Evolutionary conservation across 2,329 filamentous ascomycete species (phyloP).

Genomic region (Diaporthe ilicicola): DNA sequence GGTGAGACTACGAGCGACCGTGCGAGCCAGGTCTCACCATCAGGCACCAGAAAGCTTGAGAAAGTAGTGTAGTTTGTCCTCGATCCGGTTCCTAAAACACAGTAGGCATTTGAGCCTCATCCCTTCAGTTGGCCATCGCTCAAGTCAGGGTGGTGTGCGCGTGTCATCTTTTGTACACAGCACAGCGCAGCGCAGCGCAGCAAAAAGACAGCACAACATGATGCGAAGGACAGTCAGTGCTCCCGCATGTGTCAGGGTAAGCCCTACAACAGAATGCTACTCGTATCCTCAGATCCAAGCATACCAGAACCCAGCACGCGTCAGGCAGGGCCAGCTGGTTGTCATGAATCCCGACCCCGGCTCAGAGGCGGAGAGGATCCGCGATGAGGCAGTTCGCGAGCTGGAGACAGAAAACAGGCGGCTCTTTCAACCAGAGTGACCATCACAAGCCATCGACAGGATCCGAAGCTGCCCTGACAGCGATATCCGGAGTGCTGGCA

Average conservation of each 20-base stretch:
- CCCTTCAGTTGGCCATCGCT: neutral
- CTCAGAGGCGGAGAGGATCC: neutral
- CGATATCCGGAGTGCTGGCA: neutral
- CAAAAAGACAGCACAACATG: neutral
- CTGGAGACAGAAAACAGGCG: neutral
- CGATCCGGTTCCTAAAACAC: neutral
- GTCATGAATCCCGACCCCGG: slow-evolving; percentile 13
- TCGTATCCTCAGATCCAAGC: neutral
- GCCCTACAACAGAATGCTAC: neutral
- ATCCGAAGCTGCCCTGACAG: neutral
- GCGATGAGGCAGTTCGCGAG: neutral
- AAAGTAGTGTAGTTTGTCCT: neutral
- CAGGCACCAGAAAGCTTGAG: neutral
- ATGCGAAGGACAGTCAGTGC: slow-evolving; percentile 11
- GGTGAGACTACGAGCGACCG: neutral
- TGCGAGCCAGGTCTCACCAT: neutral
- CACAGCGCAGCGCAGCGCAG: neutral
- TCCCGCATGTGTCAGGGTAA: neutral
- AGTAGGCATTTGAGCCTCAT: neutral
- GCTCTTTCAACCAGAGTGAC: neutral
- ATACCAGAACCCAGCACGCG: slow-evolving; percentile 7
- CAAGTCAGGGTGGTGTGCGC: neutral
- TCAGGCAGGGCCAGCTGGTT: neutral
- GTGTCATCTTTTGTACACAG: neutral
- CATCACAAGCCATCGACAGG: too few species aligned